A percentile compares a stretch with the other conserved stretches of the same genome.
phyloP scores from a whole-genome alignment of 805 yeast species.

The Saccharomyces paradoxus region DNA sequence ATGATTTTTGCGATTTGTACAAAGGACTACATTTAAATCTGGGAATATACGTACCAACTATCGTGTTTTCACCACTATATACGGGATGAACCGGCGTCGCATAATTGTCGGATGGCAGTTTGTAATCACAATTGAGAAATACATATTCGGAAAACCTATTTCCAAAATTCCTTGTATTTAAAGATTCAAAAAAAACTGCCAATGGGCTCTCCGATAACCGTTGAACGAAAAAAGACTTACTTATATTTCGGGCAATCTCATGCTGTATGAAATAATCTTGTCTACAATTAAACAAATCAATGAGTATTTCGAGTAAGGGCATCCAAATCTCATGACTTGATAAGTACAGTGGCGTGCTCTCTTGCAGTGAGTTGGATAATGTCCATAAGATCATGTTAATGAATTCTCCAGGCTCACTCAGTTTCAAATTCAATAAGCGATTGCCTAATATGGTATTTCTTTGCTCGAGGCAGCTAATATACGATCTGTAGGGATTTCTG shows the following conservation, averaged over 20 bases:
- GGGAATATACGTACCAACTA: conserved; percentile 12
- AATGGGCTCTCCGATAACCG: conserved; percentile 17
- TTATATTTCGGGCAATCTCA: conserved; percentile 8
- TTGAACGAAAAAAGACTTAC: conserved; percentile 6
- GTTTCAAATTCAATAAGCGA: conserved; percentile 11
- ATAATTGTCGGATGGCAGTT: background rate
- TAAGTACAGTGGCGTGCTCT: conserved; percentile 7
- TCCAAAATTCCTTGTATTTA: conserved; percentile 12
- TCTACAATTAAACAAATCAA: conserved; percentile 18
- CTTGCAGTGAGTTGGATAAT: conserved; percentile 15
- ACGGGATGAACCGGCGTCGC: conserved; percentile 13
- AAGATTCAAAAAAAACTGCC: conserved; percentile 9
- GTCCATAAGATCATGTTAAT: conserved; percentile 25
- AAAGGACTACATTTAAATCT: conserved; percentile 6
- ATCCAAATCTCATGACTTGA: conserved; percentile 22
- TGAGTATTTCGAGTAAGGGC: conserved; percentile 15
- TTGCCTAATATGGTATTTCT: conserved; percentile 15
- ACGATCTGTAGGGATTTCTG: conserved; percentile 17
- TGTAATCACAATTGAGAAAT: conserved; percentile 14
- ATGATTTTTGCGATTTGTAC: conserved; percentile 12
- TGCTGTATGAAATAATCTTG: conserved; percentile 19
- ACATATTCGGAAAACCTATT: conserved; percentile 14
- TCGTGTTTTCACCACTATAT: conserved; percentile 12
- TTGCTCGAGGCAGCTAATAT: conserved; percentile 18
- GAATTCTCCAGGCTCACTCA: conserved; percentile 19